Evolutionary conservation across 176 grass and related monocot genomes (phyloP).

Genomic region (Olyra latifolia): DNA sequence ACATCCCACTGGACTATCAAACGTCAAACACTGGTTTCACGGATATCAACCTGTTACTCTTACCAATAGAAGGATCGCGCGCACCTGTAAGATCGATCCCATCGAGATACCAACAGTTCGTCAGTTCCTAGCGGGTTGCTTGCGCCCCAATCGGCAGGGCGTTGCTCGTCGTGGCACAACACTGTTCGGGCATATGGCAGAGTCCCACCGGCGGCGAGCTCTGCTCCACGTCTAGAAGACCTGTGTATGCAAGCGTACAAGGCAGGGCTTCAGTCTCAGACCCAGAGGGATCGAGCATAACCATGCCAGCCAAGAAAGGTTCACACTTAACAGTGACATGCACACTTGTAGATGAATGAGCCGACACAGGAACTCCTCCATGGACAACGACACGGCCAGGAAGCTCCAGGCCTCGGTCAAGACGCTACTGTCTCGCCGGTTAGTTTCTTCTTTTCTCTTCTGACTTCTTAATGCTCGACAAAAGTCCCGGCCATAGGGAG

Average conservation of each 20-base stretch:
- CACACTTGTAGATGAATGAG: neutral
- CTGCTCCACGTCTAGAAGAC: neutral
- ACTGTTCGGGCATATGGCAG: neutral
- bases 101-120: too few species aligned
- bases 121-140: too few species aligned
- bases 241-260: neutral
- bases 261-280: neutral
- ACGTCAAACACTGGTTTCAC: too few species aligned
- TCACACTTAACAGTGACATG: neutral
- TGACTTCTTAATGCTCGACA: neutral
- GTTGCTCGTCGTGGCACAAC: neutral
- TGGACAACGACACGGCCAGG: slow-evolving; percentile 14
- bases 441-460: neutral
- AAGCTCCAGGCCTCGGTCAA: neutral
- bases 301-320: too few species aligned
- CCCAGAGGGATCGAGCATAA: neutral
- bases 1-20: too few species aligned
- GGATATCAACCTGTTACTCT: too few species aligned
- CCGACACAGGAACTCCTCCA: neutral
- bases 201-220: neutral
- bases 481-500: too few species aligned
- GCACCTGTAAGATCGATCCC: too few species aligned
- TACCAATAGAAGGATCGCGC: too few species aligned
- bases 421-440: neutral
- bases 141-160: too few species aligned